Conservation (phyloP, 2,329 filamentous ascomycete species). For the Orbilia javanica region DNA sequence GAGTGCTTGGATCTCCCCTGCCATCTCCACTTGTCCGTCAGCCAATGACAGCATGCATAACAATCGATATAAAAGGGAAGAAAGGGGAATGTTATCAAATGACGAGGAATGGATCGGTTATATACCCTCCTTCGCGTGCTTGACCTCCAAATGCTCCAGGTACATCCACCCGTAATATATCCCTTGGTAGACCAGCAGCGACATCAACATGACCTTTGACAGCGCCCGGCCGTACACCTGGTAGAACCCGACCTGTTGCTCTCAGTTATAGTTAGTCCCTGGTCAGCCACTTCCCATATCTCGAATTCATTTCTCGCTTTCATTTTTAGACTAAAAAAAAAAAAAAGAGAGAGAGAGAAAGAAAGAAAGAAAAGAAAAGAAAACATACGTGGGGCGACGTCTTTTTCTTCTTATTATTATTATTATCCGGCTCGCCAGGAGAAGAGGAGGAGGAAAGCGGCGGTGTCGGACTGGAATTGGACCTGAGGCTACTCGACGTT, state of each 20-base stretch:
- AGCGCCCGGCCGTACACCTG: slow-evolving; percentile 79
- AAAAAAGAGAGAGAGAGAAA: no score
- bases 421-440: slow-evolving; percentile 13
- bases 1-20: slow-evolving; percentile 42
- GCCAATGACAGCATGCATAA: no score
- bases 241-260: slow-evolving; percentile 76
- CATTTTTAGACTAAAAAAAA: no score
- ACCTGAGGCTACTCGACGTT: neutral
- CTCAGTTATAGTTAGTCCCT: no score
- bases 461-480: neutral
- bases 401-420: no score
- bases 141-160: slow-evolving; percentile 78
- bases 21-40: slow-evolving; percentile 6
- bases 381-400: slow-evolving; percentile 55
- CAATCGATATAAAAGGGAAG: no score
- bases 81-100: no score
- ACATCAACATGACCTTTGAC: slow-evolving; percentile 79
- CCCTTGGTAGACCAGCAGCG: slow-evolving; percentile 83
- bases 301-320: slow-evolving; percentile 6
- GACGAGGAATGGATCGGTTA: no score
- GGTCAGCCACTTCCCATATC: no score
- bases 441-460: no score
- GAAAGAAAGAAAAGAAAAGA: no score
- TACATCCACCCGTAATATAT: slow-evolving; percentile 80
- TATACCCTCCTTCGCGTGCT: slow-evolving; percentile 72